Evolutionary conservation across 2,329 filamentous ascomycete species (phyloP), one percentile per base, ranked within the genome.

Genomic region (Shiraia bambusicola): DNA sequence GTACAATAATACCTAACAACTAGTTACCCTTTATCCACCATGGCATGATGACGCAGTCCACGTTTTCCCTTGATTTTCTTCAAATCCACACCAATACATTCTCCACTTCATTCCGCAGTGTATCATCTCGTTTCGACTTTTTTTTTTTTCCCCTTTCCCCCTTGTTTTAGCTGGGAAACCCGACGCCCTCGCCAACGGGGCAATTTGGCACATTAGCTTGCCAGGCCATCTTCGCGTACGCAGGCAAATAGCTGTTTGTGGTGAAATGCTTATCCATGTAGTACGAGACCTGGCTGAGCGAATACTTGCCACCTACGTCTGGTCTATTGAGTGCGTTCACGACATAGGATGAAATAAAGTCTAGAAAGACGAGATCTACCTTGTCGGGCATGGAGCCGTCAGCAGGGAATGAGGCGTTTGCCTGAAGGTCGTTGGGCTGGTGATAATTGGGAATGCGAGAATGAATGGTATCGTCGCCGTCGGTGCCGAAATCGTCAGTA

Each of bases 381-480:
- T 58, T 69, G 9, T 71, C 68, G 0, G 76, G 72, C 13, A 61
- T 37, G 3, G 53, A 66, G 1, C 73, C 72, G 16, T 72, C 65
- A 2, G 57, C 43, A 0, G 75, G 73, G 39, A 80, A 78, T 0
- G 72, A 74, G 6, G 64, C 76, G 12, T 73, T 71, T 2, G 71
- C 72, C 54, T 77, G 73, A 51, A 78, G 75, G 52, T 76, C 76
- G 46, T 73, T 69, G 4, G 78, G 78, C 30, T 76, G 69, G 1
- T 53, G 31, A 63, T 75, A 78, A 40, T 67, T 56, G 1, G 76
- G 71, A 30, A 80, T 77, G 6, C 41, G 37, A 3, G 68, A 65
- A 61, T 82, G 79, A 5, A 70, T 53, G 0, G 79, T 82, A 47
- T 82, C 79, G 52, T 82, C 79, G 12, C 78, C 76, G 50, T 73